A percentile compares a stretch with the other conserved stretches of the same genome.
Conservation (phyloP, 805 yeast species). For the Kodamaea leandrae region DNA sequence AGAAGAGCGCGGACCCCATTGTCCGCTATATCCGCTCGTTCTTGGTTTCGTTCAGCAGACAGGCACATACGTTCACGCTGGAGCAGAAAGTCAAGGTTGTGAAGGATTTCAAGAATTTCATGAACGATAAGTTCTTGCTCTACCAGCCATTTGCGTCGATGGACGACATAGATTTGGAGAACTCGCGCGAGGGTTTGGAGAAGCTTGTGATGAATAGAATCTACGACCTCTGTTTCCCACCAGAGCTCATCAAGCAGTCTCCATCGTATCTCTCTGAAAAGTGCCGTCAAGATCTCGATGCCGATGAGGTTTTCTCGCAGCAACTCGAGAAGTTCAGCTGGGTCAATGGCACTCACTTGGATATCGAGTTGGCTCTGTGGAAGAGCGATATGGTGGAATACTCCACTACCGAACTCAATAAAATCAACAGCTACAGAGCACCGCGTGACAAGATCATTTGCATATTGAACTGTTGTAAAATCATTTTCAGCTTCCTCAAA, state of each 20-base stretch:
- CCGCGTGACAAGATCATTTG: constrained; percentile 95
- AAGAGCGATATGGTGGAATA: constrained; percentile 35
- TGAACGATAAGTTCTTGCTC: constrained; percentile 56
- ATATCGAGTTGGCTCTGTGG: constrained; percentile 51
- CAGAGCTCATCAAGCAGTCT: constrained; percentile 47
- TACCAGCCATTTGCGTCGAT: constrained; percentile 74
- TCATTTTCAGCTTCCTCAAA: constrained; percentile 81
- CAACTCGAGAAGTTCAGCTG: constrained; percentile 66
- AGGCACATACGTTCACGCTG: constrained; percentile 57
- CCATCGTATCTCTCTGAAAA: constrained; percentile 35
- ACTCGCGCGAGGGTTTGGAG: constrained; percentile 88
- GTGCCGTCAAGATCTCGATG: constrained; percentile 54
- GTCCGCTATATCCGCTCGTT: constrained; percentile 85
- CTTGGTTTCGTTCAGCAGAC: constrained; percentile 67
- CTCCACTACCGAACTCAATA: constrained; percentile 72
- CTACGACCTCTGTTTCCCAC: constrained; percentile 76
- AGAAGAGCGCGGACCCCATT: constrained; percentile 81
- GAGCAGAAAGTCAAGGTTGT: constrained; percentile 77
- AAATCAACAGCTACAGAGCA: constrained; percentile 80
- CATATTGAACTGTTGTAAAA: constrained; percentile 86
- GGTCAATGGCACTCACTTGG: constrained; percentile 74
- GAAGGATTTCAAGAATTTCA: constrained; percentile 71
- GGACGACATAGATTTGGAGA: constrained; percentile 54
- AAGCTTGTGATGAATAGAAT: constrained; percentile 87
- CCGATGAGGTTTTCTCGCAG: constrained; percentile 52